phyloP scores from a whole-genome alignment of 345 rosid genomes.

The Jatropha curcas region DNA sequence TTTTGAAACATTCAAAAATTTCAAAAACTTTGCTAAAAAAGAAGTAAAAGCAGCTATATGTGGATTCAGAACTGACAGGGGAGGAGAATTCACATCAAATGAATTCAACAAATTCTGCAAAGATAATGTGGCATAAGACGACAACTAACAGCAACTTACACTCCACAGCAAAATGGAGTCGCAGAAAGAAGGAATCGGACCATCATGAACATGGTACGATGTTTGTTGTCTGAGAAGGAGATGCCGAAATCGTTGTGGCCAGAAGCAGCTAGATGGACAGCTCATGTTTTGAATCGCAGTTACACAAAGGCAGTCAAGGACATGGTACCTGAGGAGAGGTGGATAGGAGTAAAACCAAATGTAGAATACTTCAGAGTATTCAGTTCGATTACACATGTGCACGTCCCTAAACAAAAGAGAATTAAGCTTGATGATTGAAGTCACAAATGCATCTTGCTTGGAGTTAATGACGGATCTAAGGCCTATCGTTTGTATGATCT shows the following conservation, averaged over 20 bases:
- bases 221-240: neutral
- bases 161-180: neutral
- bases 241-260: neutral
- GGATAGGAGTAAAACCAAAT: neutral
- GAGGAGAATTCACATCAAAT: neutral
- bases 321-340: neutral
- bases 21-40: neutral
- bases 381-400: neutral
- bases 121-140: neutral
- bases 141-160: no score
- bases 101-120: neutral
- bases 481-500: neutral
- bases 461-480: neutral
- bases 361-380: no score
- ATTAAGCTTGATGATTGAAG: neutral
- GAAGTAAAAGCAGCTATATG: neutral
- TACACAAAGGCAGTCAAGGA: neutral
- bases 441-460: neutral
- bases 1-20: neutral
- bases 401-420: neutral
- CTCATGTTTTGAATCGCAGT: no score
- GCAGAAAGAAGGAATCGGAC: neutral
- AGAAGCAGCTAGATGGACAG: neutral
- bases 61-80: no score
- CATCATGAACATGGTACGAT: neutral